These are phyloP conservation scores for Myxozyma kluyveri DNA, from an alignment of 805 yeast genomes.

Conservation along the genomic window DNA sequence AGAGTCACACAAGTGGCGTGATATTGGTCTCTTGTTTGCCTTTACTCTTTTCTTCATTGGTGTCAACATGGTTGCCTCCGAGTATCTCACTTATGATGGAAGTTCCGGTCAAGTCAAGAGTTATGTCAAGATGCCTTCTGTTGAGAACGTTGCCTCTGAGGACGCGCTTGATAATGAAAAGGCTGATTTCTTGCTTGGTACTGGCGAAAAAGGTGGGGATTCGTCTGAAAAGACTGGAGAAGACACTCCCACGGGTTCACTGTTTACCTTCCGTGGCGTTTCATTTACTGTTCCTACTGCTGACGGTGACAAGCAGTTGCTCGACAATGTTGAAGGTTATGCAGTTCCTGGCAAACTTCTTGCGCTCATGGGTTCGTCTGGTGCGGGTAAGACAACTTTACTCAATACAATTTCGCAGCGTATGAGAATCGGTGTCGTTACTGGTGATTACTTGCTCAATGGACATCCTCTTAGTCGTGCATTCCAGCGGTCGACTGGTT, in stretches of 20 bases:
- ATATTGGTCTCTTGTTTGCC: constrained; percentile 58
- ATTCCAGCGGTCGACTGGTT: constrained; percentile 66
- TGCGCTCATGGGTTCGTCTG: constrained; percentile 67
- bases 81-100: constrained; percentile 41
- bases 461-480: constrained; percentile 60
- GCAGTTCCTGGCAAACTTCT: constrained; percentile 71
- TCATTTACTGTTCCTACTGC: constrained; percentile 33
- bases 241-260: constrained; percentile 1
- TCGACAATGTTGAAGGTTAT: constrained; percentile 66
- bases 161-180: neutral
- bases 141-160: neutral
- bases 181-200: neutral
- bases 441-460: constrained; percentile 66
- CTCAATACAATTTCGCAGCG: constrained; percentile 69
- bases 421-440: constrained; percentile 65
- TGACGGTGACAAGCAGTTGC: constrained; percentile 46
- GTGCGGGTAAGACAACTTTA: constrained; percentile 78
- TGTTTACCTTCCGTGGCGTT: constrained; percentile 25
- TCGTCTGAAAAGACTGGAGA: neutral
- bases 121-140: constrained; percentile 5
- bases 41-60: constrained; percentile 53
- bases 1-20: constrained; percentile 55
- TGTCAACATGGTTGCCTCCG: constrained; percentile 39
- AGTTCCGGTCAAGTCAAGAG: constrained; percentile 45
- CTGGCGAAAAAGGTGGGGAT: neutral